phyloP scores from a whole-genome alignment of 768 basidiomycete genomes.

The Tylopilus sp. region DNA sequence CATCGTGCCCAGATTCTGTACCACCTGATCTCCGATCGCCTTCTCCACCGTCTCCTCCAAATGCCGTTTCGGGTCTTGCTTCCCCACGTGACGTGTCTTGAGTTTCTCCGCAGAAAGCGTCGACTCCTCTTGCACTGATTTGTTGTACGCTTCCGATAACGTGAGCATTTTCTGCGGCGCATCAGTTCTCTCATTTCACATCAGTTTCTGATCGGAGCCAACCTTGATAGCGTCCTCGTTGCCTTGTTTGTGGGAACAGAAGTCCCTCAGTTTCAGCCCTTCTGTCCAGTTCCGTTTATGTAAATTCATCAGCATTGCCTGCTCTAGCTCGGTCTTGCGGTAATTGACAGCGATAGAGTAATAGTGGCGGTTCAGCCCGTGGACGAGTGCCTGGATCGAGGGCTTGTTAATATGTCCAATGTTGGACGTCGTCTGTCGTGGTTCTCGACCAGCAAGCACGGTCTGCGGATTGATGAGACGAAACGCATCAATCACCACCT shows the following conservation, averaged over 20 bases:
- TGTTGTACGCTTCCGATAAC: slow-evolving; percentile 93
- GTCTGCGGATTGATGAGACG: slow-evolving; percentile 91
- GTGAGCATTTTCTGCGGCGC: slow-evolving; percentile 67
- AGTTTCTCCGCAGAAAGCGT: slow-evolving; percentile 92
- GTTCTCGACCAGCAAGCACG: slow-evolving; percentile 89
- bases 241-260: slow-evolving; percentile 78
- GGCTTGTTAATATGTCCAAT: slow-evolving; percentile 99
- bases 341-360: slow-evolving; percentile 98
- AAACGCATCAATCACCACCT: slow-evolving; percentile 99
- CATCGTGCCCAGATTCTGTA: slow-evolving; percentile 94
- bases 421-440: slow-evolving; percentile 95
- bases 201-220: slow-evolving; percentile 22
- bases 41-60: slow-evolving; percentile 96
- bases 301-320: slow-evolving; percentile 97
- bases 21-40: slow-evolving; percentile 96
- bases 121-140: slow-evolving; percentile 96
- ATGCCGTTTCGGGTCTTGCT: slow-evolving; percentile 97
- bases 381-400: slow-evolving; percentile 97
- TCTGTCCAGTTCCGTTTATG: slow-evolving; percentile 99
- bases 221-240: slow-evolving; percentile 98
- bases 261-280: slow-evolving; percentile 88
- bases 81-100: slow-evolving; percentile 96
- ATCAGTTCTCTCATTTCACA: slow-evolving; percentile 16
- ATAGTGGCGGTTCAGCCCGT: slow-evolving; percentile 96
- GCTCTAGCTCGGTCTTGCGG: slow-evolving; percentile 96